Base-by-base conservation (phyloP, 176 grass and related monocot genomes). In the Oropetium thomaeum region DNA sequence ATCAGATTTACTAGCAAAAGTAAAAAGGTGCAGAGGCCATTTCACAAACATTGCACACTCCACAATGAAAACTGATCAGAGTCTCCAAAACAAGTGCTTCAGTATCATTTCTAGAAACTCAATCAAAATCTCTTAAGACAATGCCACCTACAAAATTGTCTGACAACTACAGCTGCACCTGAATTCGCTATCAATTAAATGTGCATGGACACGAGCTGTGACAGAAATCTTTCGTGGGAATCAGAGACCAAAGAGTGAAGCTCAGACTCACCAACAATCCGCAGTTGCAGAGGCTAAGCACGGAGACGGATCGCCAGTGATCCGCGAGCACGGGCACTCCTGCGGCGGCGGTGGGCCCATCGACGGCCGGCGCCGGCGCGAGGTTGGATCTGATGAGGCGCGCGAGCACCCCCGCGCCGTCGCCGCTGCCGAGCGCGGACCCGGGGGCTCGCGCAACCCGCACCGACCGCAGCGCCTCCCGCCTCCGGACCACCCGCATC, bases 351-450 rank as follows among this genome's bases (percentile, higher is more conserved):
- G 71, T 85, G 34, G 71, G 58, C 14, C 41, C 83, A 15, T 83
- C 62, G 8, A 81, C 67, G 1, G 81, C 91, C 5, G 74, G 69
- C 15, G 84, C 73, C 1, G 90, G 81, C 19, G 87, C 77, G 69
- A 93, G 82, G 79, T 87, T 87, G 13, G 96, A 83, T 74, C 84
- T 81, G 76, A 99, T 84, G 68, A 99, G 81, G 7, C 91, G 82
- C 51, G 85, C 73, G 41, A 99, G 79, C 48, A 99, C 89, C 5
- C 79, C 91, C 37, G 75, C 83, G 28, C 96, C 96, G 67, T 99
- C 91, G 41, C 84, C 96, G 41, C 82, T 92, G 35, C 90, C 87
- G 52, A 90, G 84, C 11, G 86, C 85, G 17, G 96, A 99, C 1
- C 91, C 91, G 5, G 53, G 68, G 1, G 87, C 86, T 67, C 90